Evolutionary conservation across 768 basidiomycete genomes (phyloP).

Genomic region (Boletus speciosus): DNA sequence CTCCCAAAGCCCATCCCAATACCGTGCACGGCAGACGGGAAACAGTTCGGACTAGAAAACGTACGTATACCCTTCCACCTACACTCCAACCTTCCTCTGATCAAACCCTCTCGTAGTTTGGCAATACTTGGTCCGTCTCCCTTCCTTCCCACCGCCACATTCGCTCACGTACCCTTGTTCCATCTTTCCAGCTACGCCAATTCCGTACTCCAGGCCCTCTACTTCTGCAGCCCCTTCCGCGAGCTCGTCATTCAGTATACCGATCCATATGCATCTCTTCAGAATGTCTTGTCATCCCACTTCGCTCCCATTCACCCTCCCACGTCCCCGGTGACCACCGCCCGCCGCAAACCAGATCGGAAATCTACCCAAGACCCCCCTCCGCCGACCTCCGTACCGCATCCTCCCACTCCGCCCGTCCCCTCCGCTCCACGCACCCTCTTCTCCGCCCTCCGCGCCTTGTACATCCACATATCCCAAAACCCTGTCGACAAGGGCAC

Average conservation of each 20-base stretch:
- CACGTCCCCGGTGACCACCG: slow-evolving; percentile 28
- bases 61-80: slow-evolving; percentile 47
- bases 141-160: slow-evolving; percentile 1
- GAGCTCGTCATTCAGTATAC: slow-evolving; percentile 76
- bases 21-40: slow-evolving; percentile 61
- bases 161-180: slow-evolving; percentile 19
- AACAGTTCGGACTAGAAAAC: slow-evolving; percentile 96
- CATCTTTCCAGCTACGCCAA: slow-evolving; percentile 77
- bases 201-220: slow-evolving; percentile 96
- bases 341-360: slow-evolving; percentile 59
- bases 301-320: slow-evolving; percentile 17
- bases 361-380: slow-evolving; percentile 38
- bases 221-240: slow-evolving; percentile 92
- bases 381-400: slow-evolving; percentile 26
- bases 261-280: slow-evolving; percentile 45
- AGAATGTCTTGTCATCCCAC: slow-evolving; percentile 31
- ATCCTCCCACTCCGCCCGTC: slow-evolving; percentile 42
- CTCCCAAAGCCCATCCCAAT: slow-evolving; percentile 34
- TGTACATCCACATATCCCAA: slow-evolving; percentile 79
- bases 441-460: slow-evolving; percentile 89
- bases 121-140: slow-evolving; percentile 82
- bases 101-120: slow-evolving; percentile 58
- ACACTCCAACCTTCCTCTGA: slow-evolving; percentile 2
- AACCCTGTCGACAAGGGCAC: slow-evolving; percentile 80
- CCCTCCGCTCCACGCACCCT: slow-evolving; percentile 68